These are phyloP conservation scores for Cylindrotheca closterium DNA, from an alignment of 108 stramenopile species.

Conservation along the genomic window DNA sequence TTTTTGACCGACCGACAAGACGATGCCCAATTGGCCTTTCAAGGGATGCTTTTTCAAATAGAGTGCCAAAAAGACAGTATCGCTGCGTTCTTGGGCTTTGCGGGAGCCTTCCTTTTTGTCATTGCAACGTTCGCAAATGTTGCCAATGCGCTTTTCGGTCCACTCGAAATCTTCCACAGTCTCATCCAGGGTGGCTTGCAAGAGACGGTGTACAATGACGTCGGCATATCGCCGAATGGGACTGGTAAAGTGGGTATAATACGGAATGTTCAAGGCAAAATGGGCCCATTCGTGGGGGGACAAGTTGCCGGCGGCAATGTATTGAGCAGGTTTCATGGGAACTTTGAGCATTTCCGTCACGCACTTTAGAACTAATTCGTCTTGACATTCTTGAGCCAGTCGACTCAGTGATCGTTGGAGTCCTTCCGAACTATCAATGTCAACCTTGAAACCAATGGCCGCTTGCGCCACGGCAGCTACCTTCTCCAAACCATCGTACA, in stretches of 20 bases:
- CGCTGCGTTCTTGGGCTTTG: conserved; percentile 87
- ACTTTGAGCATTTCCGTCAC: conserved; percentile 83
- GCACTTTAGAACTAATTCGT: conserved; percentile 73
- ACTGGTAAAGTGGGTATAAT: conserved; percentile 97
- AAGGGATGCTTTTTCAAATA: conserved; percentile 72
- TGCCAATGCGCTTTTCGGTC: conserved; percentile 47
- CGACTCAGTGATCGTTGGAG: conserved; percentile 81
- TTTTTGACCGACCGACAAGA: conserved; percentile 77
- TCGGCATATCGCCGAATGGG: conserved; percentile 97
- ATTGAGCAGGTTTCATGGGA: conserved; percentile 91
- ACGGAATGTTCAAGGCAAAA: conserved; percentile 95
- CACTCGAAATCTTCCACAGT: conserved; percentile 58
- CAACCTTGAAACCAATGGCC: conserved; percentile 61
- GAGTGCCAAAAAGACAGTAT: conserved; percentile 83
- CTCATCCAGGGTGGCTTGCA: conserved; percentile 87
- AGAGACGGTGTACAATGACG: conserved; percentile 91
- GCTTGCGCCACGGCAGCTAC: conserved; percentile 65
- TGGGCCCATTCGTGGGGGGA: conserved; percentile 71
- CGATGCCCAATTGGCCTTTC: conserved; percentile 57
- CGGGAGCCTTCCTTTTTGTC: conserved; percentile 87
- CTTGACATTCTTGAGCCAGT: conserved; percentile 63
- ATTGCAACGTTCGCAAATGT: conserved; percentile 77
- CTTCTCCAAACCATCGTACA: conserved; percentile 59
- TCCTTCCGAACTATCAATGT: conserved; percentile 54
- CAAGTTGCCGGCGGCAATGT: conserved; percentile 83